Percentiles rank a stretch among this genome's conserved stretches.
Conservation (phyloP, 495 filamentous ascomycete genomes). For the Penicillium coprophilum region DNA sequence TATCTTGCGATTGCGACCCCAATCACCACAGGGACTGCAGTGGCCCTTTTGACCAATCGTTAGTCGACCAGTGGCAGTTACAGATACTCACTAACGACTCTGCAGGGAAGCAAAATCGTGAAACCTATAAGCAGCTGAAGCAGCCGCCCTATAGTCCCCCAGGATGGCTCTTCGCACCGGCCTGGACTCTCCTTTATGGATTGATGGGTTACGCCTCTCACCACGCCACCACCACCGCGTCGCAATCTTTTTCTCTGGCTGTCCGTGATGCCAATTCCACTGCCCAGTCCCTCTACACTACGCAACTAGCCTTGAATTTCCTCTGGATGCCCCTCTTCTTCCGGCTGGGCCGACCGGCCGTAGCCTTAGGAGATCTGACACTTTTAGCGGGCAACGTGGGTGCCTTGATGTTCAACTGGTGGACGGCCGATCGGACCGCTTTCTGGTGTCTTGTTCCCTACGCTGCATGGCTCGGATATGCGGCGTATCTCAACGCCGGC, state of each 20-base stretch:
- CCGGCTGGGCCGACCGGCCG: conserved; percentile 62
- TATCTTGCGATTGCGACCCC: conserved; percentile 37
- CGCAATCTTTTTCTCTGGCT: conserved; percentile 40
- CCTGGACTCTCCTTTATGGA: conserved; percentile 84
- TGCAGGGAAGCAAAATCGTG: conserved; percentile 55
- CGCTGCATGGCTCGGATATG: conserved; percentile 78
- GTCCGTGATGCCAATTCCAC: conserved; percentile 27
- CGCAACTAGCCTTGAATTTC: conserved; percentile 80
- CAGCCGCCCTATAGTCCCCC: conserved; percentile 84
- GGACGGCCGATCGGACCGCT: conserved; percentile 65
- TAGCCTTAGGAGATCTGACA: conserved; percentile 74
- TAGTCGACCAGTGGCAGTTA: not conserved
- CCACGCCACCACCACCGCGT: conserved; percentile 58
- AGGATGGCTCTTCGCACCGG: conserved; percentile 74
- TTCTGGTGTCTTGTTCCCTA: conserved; percentile 78
- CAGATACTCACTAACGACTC: not conserved
- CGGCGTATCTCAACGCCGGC: conserved; percentile 35
- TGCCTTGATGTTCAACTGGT: conserved; percentile 72
- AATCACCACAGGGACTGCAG: conserved; percentile 29
- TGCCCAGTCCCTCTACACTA: conserved; percentile 68
- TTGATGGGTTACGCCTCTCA: conserved; percentile 88
- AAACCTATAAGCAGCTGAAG: conserved; percentile 63
- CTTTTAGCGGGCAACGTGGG: conserved; percentile 66
- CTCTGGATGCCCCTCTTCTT: conserved; percentile 97
- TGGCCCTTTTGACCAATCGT: conserved; percentile 40